Base-by-base conservation (phyloP, 257 asterid species). In the Gynochthodes officinalis region DNA sequence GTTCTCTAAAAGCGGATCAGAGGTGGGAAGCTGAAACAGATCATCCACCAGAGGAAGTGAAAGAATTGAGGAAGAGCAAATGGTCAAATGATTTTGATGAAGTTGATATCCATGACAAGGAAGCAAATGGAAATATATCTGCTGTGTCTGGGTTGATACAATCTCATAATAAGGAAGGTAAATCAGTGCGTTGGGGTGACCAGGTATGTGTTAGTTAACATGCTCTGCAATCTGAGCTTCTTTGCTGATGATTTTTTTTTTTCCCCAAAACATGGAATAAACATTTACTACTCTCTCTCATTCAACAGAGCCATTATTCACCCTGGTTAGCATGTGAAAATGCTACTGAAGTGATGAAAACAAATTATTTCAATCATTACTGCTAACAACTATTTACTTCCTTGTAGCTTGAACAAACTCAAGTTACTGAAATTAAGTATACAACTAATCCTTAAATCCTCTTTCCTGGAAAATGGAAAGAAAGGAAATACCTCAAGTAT, bases 131-230 rank as follows among this genome's bases (percentile, higher is more conserved):
- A 82, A 91, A 84, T 39, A 76, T 85, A 54, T 77, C 76, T 72
- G 74, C 82, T 67, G 82, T 83, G 77, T 78, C 93, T 76, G 82
- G 88, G 71, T 83, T 84, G 79, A 72, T 60, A 15, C 81, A 85
- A 78, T 80, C 94, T 72, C 82, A 73, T 84, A 73, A 87, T 77
- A 91, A 91, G 89, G 86, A 87, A 87, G 96, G 99, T 86, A 91
- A 94, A 88, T 86, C 93, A 70, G 90, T 94, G 64, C 95, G 89
- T 87, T 94, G 97, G 99, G 90, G 95, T 73, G 99, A 91, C 80
- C 81, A 94, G 99, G 97, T 94, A 94, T 81, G 87, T 61, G 28
- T 61, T 64, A 49, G 57, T 27, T 40, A 65, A 21, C 65, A 48
- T 33, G 16, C 55, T 12, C 16, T 40, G 28, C 35, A 9, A 13